phyloP scores from a whole-genome alignment of 805 yeast genomes.

The Kuraishia cidri region DNA sequence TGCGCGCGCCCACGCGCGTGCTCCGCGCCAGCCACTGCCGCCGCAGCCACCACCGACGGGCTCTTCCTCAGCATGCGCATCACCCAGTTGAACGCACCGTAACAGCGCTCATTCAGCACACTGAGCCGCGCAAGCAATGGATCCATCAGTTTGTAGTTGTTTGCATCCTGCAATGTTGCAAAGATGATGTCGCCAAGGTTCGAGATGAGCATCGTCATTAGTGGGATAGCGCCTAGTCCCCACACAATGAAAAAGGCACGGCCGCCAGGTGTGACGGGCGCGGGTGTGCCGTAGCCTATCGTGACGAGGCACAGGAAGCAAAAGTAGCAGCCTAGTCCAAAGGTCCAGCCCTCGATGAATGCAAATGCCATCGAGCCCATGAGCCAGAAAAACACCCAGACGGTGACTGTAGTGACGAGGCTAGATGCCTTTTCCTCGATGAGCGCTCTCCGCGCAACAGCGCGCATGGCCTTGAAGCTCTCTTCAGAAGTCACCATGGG shows the following conservation, averaged over 20 bases:
- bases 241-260: slow-evolving; percentile 67
- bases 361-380: slow-evolving; percentile 63
- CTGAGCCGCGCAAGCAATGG: neutral
- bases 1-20: neutral
- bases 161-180: slow-evolving; percentile 13
- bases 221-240: slow-evolving; percentile 78
- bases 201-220: slow-evolving; percentile 76
- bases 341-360: slow-evolving; percentile 60
- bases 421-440: slow-evolving; percentile 27
- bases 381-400: slow-evolving; percentile 56
- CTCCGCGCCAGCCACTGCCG: neutral
- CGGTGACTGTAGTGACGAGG: slow-evolving; percentile 25
- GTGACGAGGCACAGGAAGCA: slow-evolving; percentile 69
- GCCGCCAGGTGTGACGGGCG: slow-evolving; percentile 58
- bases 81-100: slow-evolving; percentile 8
- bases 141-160: slow-evolving; percentile 3
- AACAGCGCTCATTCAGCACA: neutral
- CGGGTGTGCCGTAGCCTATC: slow-evolving; percentile 77
- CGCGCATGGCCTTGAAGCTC: slow-evolving; percentile 48
- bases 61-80: slow-evolving; percentile 1
- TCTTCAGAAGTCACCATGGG: slow-evolving; percentile 26
- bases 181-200: slow-evolving; percentile 57
- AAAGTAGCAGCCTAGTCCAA: slow-evolving; percentile 66
- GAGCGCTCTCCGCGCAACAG: slow-evolving; percentile 33
- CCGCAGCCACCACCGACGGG: slow-evolving; percentile 1